phyloP scores from a whole-genome alignment of 2,329 filamentous ascomycete species.

The Hymenoscyphus infarciens region DNA sequence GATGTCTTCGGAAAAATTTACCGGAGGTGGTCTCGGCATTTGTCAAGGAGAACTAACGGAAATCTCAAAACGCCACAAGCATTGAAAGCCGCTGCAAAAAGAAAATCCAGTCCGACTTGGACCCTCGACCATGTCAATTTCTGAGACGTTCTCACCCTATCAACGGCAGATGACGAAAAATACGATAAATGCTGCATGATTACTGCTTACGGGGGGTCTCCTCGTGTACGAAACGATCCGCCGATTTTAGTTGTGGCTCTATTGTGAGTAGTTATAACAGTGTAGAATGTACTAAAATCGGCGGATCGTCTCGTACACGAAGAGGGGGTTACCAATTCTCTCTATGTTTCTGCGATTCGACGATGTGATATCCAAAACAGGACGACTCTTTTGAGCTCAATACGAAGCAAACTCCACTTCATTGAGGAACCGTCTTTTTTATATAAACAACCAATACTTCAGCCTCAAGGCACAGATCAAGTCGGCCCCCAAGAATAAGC shows the following conservation, averaged over 20 bases:
- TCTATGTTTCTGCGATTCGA: background rate
- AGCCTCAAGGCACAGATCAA: background rate
- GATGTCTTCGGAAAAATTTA: background rate
- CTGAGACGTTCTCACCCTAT: background rate
- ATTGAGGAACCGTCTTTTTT: background rate
- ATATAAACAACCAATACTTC: background rate
- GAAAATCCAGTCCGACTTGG: background rate
- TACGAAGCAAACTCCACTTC: background rate
- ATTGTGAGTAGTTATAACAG: too few species aligned
- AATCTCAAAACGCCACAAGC: background rate
- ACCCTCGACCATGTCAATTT: background rate
- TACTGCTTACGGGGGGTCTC: background rate
- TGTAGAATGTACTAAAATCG: too few species aligned
- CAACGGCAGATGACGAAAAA: background rate
- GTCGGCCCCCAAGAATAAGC: background rate
- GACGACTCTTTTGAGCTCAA: background rate
- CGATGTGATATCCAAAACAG: background rate
- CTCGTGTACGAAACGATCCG: too few species aligned
- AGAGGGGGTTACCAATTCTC: too few species aligned
- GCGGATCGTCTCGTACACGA: too few species aligned
- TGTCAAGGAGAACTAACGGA: background rate
- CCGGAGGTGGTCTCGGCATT: slow-evolving; percentile 1
- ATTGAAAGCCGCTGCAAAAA: background rate
- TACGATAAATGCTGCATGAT: background rate
- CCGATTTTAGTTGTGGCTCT: too few species aligned